A percentile compares a stretch with the other conserved stretches of the same genome.
Conservation (phyloP, 345 rosid species). For the Hibiscus syriacus region DNA sequence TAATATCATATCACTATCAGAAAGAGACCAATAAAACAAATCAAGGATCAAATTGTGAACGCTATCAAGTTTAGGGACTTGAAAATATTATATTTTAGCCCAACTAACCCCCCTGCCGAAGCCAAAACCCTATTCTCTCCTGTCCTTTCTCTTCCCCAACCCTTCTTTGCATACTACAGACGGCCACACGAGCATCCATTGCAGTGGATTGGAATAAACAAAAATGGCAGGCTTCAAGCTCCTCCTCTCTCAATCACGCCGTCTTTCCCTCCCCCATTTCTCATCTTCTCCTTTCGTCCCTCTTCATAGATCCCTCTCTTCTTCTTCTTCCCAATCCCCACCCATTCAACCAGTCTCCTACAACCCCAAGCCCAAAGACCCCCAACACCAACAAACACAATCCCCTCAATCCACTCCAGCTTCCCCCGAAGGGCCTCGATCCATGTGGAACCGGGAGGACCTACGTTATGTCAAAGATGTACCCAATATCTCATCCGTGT, state of each 20-base stretch:
- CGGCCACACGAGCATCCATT: too few species aligned
- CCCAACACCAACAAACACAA: neutral
- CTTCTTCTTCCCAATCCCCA: conserved; percentile 15
- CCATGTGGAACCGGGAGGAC: conserved; percentile 64
- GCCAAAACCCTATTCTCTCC: neutral
- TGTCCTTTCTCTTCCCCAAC: neutral
- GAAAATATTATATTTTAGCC: too few species aligned
- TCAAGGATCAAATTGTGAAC: too few species aligned
- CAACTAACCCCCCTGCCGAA: neutral
- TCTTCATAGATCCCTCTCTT: conserved; percentile 29
- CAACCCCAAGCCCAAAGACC: conserved; percentile 45
- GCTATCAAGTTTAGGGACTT: too few species aligned
- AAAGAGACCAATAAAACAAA: too few species aligned
- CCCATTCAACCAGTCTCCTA: conserved; percentile 58
- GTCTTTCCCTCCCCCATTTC: conserved; percentile 26
- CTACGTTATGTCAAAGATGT: conserved; percentile 61
- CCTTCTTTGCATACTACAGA: too few species aligned
- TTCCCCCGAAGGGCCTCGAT: conserved; percentile 3
- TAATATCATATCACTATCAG: too few species aligned
- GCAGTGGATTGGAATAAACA: neutral
- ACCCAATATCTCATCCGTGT: conserved; percentile 50
- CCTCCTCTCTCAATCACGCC: conserved; percentile 49
- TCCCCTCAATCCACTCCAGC: conserved; percentile 7
- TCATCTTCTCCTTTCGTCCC: conserved; percentile 28
- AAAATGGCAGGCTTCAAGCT: conserved; percentile 49